Percentiles rank a stretch among this genome's conserved stretches.
Conservation (phyloP, 2,329 filamentous ascomycete genomes). For the Fusarium nelsonii region DNA sequence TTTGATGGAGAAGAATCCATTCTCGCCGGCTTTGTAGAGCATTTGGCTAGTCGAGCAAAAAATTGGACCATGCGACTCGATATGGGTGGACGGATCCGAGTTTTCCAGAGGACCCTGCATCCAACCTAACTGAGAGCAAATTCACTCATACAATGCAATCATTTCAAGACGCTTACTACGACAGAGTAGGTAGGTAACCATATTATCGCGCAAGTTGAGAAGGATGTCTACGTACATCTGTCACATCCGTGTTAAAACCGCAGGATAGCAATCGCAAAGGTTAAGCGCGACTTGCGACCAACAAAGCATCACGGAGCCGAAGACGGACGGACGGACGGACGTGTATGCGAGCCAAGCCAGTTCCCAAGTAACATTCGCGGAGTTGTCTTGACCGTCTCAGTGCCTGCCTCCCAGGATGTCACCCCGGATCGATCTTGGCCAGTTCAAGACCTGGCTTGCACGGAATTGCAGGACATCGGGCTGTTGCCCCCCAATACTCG, state of each 20-base stretch:
- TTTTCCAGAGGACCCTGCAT: slow-evolving; percentile 46
- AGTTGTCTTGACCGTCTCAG: slow-evolving; percentile 8
- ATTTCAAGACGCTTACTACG: slow-evolving; percentile 23
- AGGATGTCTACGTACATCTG: slow-evolving; percentile 6
- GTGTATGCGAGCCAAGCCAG: neutral
- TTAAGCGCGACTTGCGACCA: slow-evolving; percentile 21
- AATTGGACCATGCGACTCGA: slow-evolving; percentile 29
- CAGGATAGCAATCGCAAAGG: slow-evolving; percentile 4
- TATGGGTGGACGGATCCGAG: slow-evolving; percentile 36
- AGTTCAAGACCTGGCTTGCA: slow-evolving; percentile 13
- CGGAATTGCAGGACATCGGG: slow-evolving; percentile 10
- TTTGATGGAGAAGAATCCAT: slow-evolving; percentile 35
- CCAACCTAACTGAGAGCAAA: slow-evolving; percentile 38
- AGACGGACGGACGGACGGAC: slow-evolving; percentile 4
- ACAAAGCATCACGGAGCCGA: slow-evolving; percentile 22
- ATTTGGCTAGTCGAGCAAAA: slow-evolving; percentile 23
- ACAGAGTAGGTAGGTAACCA: slow-evolving; percentile 8
- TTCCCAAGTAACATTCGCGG: neutral
- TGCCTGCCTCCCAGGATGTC: slow-evolving; percentile 26
- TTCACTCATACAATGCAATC: slow-evolving; percentile 51
- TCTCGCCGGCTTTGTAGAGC: slow-evolving; percentile 19
- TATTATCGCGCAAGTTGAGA: slow-evolving; percentile 20
- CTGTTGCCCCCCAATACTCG: neutral
- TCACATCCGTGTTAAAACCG: slow-evolving; percentile 12
- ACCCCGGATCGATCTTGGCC: slow-evolving; percentile 45